Evolutionary conservation across 108 stramenopile species (phyloP).

Genomic region (Hondaea fermentalgiana): DNA sequence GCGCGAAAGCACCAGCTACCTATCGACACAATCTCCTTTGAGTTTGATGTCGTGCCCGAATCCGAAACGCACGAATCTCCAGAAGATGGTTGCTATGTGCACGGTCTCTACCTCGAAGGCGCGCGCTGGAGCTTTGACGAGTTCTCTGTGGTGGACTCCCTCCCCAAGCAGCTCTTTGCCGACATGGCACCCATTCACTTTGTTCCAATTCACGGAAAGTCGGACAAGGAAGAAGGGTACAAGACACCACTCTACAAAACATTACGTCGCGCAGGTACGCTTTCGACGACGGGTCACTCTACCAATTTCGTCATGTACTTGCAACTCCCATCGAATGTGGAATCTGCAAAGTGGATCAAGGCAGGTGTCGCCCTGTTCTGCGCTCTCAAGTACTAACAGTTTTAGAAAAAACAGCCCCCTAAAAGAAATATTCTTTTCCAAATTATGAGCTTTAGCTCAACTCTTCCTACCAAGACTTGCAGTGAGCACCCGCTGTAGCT

Average conservation of each 20-base stretch:
- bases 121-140: constrained; percentile 40
- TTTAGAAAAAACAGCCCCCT: not conserved
- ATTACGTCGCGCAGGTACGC: constrained; percentile 41
- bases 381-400: constrained; percentile 45
- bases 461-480: not conserved
- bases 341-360: constrained; percentile 60
- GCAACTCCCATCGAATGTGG: constrained; percentile 35
- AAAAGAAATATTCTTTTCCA: no score
- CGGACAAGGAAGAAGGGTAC: not conserved
- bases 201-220: not conserved
- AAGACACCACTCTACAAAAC: constrained; percentile 43
- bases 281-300: constrained; percentile 53
- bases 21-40: constrained; percentile 50
- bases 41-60: constrained; percentile 31
- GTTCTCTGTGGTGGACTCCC: constrained; percentile 30
- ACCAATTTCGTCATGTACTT: constrained; percentile 55
- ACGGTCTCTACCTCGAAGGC: constrained; percentile 49
- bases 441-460: no score
- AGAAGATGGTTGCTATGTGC: constrained; percentile 47
- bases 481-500: not conserved
- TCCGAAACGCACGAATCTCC: not conserved
- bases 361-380: constrained; percentile 60
- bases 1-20: constrained; percentile 38
- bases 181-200: constrained; percentile 30
- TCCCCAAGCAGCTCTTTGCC: constrained; percentile 48